Evolutionary conservation across 2,329 filamentous ascomycete species (phyloP), one percentile per base, ranked within the genome.

Genomic region (Botrytis pseudocinerea): DNA sequence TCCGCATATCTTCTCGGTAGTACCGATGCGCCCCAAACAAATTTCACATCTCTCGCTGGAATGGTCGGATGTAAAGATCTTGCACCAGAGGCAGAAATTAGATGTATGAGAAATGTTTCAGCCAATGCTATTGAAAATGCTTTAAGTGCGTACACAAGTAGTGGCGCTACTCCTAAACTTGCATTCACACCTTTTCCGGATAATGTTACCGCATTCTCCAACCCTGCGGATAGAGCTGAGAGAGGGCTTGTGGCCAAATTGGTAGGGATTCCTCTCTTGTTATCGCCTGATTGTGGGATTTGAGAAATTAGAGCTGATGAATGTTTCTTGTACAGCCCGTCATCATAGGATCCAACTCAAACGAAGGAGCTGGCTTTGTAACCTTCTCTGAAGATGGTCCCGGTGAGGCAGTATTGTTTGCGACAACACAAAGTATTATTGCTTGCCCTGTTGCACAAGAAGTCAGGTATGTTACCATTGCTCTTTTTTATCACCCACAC

Each of bases 291-390:
- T n/a, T n/a, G 3, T 28, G 10, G 3, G 10, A 57, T 28, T 35
- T 7, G 18, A 48, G 3, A 12, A 65, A 12, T 25, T 18, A 44
- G 16, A 51, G 7, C 44, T 65, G 38, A 65, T 38, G 16, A 20
- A 64, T 3, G 22, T 28, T 1, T 4, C n/a, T 59, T 48, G 25
- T 18, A 62, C 32, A 78, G 78, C 79, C 78, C 10, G 71, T 74
- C 35, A 80, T 80, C n/a, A 74, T 76, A 32, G 79, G 78, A 44
- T 78, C 73, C n/a, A 80, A 78, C 60, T 73, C 74, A 16, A 77
- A 79, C 48, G 79, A 80, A 62, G 79, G 79, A 18, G 74, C 74
- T 1, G 76, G 76, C 1, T 77, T 80, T 51, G 73, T 73, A 7
- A 40, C 74, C 1, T 78, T 73, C 63, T 69, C 74, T 46, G 73